Conservation (phyloP, 345 rosid genomes). For the Ceriops zippeliana region DNA sequence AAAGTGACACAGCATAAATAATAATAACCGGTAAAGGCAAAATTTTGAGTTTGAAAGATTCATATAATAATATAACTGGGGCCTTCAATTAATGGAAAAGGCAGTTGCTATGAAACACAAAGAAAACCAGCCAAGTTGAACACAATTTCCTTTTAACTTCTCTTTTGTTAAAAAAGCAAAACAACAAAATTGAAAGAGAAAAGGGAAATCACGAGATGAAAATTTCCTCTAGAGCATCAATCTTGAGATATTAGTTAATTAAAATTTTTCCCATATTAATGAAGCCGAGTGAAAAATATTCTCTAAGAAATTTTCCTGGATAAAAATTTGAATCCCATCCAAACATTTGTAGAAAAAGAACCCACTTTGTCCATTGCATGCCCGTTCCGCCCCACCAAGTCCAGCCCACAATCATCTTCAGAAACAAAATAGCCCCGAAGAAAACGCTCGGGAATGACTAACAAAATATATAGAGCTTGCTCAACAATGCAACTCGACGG, state of each 20-base stretch:
- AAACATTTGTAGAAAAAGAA: not conserved
- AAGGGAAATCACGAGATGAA: not conserved
- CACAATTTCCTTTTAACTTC: not conserved
- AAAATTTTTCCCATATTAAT: not conserved
- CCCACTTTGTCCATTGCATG: not conserved
- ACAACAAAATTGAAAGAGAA: not conserved
- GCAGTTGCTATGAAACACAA: no score
- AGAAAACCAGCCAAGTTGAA: not conserved
- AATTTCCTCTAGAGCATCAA: not conserved
- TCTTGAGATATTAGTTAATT: not conserved
- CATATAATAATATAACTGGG: no score
- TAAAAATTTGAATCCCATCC: not conserved
- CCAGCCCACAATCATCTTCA: not conserved
- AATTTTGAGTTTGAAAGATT: no score
- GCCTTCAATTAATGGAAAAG: no score
- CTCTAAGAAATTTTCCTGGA: not conserved
- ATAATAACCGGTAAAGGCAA: no score
- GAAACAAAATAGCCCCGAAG: not conserved
- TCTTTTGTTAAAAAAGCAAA: no score
- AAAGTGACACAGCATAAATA: no score
- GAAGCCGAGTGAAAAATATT: not conserved
- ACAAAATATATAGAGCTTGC: no score
- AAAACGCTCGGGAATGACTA: not conserved
- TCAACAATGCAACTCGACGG: slow-evolving; percentile 4
- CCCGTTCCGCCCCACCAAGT: no score